These are phyloP conservation scores for Magnolia sinica DNA, from an alignment of 164 flowering plant species.

Conservation along the genomic window DNA sequence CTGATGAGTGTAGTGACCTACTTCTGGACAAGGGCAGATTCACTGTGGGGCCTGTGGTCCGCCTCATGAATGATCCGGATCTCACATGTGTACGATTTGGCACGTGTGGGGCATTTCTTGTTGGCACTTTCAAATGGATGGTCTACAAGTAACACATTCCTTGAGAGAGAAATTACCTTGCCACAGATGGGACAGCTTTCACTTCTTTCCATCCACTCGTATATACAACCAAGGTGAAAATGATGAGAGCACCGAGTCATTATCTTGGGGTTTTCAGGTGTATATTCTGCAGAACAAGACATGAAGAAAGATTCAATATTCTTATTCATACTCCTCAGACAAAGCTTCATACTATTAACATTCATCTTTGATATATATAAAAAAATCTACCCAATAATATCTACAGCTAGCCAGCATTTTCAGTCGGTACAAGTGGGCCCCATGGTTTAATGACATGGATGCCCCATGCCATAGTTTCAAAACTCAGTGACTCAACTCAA, in stretches of 20 bases:
- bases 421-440: too few relatives aligned
- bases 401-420: too few relatives aligned
- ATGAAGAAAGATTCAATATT: not conserved
- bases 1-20: not conserved
- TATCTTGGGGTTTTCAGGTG: constrained; percentile 85
- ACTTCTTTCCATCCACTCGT: constrained; percentile 99
- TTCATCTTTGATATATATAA: too few relatives aligned
- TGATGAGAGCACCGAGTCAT: constrained; percentile 83
- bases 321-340: not conserved
- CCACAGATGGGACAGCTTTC: constrained; percentile 96
- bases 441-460: too few relatives aligned
- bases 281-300: constrained; percentile 61
- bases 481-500: too few relatives aligned
- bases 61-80: not conserved
- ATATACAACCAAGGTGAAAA: constrained; percentile 95
- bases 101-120: too few relatives aligned
- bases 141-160: not conserved
- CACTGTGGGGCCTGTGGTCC: not conserved
- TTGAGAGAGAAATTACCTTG: constrained; percentile 47
- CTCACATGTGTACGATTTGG: not conserved
- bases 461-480: too few relatives aligned
- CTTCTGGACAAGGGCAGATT: not conserved
- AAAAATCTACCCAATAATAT: too few relatives aligned
- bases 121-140: not conserved
- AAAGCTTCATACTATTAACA: not conserved